Evolutionary conservation across 2,329 filamentous ascomycete species (phyloP).

Genomic region (Alternaria arbusti): DNA sequence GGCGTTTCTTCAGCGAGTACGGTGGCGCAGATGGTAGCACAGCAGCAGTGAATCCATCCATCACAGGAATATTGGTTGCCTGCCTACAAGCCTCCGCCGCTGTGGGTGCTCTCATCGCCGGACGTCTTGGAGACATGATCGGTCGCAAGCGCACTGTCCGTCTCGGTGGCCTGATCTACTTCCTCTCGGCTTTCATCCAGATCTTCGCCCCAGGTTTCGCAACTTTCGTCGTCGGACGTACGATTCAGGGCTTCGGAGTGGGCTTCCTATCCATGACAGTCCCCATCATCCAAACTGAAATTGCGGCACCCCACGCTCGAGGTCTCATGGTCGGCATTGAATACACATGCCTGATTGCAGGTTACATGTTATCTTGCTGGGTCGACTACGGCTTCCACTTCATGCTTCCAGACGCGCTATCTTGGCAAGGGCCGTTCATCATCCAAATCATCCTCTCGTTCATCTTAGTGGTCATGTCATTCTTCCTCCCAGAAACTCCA

Average conservation of each 20-base stretch:
- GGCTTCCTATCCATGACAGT: constrained; percentile 48
- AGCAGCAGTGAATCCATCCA: constrained; percentile 45
- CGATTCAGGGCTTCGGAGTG: constrained; percentile 46
- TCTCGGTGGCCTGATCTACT: constrained; percentile 48
- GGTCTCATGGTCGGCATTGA: constrained; percentile 52
- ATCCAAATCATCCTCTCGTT: constrained; percentile 45
- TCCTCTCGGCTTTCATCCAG: constrained; percentile 48
- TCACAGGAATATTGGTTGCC: constrained; percentile 48
- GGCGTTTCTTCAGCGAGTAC: constrained; percentile 49
- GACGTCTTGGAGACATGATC: constrained; percentile 46
- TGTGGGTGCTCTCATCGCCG: constrained; percentile 44
- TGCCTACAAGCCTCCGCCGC: constrained; percentile 48
- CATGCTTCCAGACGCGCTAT: constrained; percentile 41
- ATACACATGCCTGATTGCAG: constrained; percentile 47
- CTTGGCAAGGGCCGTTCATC: constrained; percentile 43
- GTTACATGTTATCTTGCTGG: constrained; percentile 51
- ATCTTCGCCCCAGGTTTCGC: constrained; percentile 46
- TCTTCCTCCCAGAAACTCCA: constrained; percentile 50
- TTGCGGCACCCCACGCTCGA: constrained; percentile 45
- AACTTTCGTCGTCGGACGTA: constrained; percentile 44
- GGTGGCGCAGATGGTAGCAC: constrained; percentile 46
- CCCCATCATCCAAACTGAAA: constrained; percentile 48
- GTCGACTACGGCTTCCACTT: constrained; percentile 50
- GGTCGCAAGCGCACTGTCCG: constrained; percentile 48
- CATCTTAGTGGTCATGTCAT: constrained; percentile 44